Percentiles rank a stretch among this genome's conserved stretches.
These are phyloP conservation scores for Yamagishiella unicocca DNA, from an alignment of 139 green algal genomes.

Conservation along the genomic window DNA sequence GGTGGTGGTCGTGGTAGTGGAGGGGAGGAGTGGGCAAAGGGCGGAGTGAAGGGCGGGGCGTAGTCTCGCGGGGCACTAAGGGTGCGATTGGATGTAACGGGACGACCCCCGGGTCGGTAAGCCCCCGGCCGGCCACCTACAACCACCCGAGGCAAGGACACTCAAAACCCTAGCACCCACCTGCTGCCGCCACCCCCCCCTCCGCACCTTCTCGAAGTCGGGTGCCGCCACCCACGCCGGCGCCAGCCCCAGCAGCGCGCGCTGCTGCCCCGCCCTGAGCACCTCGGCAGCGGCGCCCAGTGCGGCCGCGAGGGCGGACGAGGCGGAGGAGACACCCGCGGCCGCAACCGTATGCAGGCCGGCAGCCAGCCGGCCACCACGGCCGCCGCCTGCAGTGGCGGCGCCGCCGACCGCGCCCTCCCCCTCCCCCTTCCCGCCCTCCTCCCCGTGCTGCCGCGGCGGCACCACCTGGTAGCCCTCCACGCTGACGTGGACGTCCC, in stretches of 20 bases:
- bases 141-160: background rate
- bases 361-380: background rate
- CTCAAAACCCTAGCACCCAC: background rate
- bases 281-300: background rate
- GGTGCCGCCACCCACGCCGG: slow-evolving; percentile 10
- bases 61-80: background rate
- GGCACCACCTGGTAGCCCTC: background rate
- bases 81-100: background rate
- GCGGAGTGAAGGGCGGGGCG: background rate
- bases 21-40: background rate
- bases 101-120: background rate
- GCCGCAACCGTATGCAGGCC: background rate
- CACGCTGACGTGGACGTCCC: background rate
- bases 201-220: slow-evolving; percentile 18
- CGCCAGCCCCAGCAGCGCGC: background rate
- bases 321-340: background rate
- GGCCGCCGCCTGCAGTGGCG: background rate
- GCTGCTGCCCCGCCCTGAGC: background rate
- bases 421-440: background rate
- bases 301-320: background rate
- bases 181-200: background rate
- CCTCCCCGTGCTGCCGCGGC: background rate
- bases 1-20: too few relatives aligned
- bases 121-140: background rate
- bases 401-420: background rate